A percentile compares a stretch with the other conserved stretches of the same genome.
These are phyloP conservation scores for Metarhizium rileyi DNA, from an alignment of 2,329 filamentous ascomycete species.

Conservation along the genomic window DNA sequence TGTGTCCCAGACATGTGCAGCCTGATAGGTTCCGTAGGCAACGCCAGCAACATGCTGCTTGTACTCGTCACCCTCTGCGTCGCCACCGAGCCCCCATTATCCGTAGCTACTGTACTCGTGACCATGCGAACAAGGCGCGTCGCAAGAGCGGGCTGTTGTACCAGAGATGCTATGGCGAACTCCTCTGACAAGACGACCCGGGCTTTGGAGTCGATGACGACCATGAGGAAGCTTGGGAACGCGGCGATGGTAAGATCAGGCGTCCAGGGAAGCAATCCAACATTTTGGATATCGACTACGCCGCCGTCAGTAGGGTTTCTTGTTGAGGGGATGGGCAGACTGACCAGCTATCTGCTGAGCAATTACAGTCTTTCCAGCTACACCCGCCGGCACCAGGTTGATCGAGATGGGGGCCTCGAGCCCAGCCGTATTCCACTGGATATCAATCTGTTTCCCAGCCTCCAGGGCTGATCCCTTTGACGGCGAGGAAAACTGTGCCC, in stretches of 20 bases:
- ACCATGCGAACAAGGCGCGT: neutral
- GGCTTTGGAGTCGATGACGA: slow-evolving; percentile 12
- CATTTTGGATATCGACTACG: slow-evolving; percentile 13
- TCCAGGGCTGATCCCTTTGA: neutral
- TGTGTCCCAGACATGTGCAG: neutral
- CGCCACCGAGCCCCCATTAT: neutral
- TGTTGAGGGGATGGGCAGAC: neutral
- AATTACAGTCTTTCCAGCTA: slow-evolving; percentile 9
- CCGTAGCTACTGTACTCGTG: neutral
- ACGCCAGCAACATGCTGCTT: neutral
- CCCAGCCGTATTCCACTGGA: slow-evolving; percentile 13
- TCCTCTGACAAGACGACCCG: neutral
- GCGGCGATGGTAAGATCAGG: slow-evolving; percentile 12
- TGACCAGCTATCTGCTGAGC: slow-evolving; percentile 14
- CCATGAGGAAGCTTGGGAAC: slow-evolving; percentile 13
- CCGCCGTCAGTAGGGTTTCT: neutral
- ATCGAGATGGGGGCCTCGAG: slow-evolving; percentile 13
- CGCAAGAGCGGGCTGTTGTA: neutral
- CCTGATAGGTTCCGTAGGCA: neutral
- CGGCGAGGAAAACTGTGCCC: slow-evolving; percentile 3
- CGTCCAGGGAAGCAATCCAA: slow-evolving; percentile 12
- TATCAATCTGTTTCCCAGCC: slow-evolving; percentile 10
- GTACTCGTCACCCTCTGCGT: neutral
- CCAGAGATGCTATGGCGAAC: neutral
- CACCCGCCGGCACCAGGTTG: slow-evolving; percentile 12